A percentile compares a stretch with the other conserved stretches of the same genome.
Evolutionary conservation across 108 stramenopile species (phyloP).

Genomic region (Nannochloropsis salina): DNA sequence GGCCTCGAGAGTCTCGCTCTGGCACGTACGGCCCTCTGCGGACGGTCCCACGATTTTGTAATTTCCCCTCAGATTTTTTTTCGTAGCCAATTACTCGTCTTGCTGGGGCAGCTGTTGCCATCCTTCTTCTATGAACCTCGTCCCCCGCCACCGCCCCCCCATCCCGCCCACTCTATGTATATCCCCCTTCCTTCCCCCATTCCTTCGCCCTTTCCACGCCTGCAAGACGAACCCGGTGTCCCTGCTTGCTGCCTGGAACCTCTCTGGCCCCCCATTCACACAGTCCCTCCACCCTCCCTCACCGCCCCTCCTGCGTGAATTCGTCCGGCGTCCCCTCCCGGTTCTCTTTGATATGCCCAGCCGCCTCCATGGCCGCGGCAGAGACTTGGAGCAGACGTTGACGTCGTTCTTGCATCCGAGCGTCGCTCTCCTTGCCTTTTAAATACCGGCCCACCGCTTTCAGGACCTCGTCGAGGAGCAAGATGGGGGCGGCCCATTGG

Average conservation of each 20-base stretch:
- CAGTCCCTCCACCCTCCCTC: not conserved
- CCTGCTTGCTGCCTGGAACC: too few species aligned
- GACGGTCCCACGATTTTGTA: not conserved
- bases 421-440: slow-evolving; percentile 31
- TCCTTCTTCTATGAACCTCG: slow-evolving; percentile 2
- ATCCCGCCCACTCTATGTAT: not conserved
- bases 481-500: slow-evolving; percentile 72
- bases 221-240: too few species aligned
- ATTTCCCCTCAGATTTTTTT: not conserved
- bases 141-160: not conserved
- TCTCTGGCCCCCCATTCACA: too few species aligned
- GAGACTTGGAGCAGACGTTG: not conserved
- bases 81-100: not conserved
- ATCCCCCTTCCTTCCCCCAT: not conserved
- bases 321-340: not conserved
- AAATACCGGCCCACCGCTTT: slow-evolving; percentile 56
- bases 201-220: not conserved
- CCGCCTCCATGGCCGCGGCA: not conserved
- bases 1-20: too few species aligned
- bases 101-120: not conserved
- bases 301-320: not conserved
- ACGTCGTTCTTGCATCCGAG: not conserved
- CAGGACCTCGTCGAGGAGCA: slow-evolving; percentile 81
- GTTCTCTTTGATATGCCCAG: not conserved
- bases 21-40: too few species aligned